These are phyloP conservation scores for Poa pratensis DNA, from an alignment of 176 grass and related monocot species.

Conservation along the genomic window DNA sequence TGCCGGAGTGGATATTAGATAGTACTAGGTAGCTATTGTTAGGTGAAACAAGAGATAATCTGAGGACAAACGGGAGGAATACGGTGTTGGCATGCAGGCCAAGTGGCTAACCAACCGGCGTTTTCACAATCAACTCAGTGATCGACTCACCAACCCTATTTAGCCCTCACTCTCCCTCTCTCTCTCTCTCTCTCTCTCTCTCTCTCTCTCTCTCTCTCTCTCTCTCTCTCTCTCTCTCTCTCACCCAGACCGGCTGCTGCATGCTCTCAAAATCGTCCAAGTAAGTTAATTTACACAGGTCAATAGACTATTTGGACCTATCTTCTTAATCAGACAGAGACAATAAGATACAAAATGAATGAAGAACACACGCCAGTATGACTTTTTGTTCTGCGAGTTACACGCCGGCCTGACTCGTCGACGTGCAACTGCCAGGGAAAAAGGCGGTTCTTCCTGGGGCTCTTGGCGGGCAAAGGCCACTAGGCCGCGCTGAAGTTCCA, in stretches of 20 bases:
- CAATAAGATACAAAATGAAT: background rate
- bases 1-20: background rate
- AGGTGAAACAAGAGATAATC: background rate
- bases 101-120: too few relatives aligned
- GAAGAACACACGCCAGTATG: background rate
- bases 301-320: background rate
- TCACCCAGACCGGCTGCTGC: background rate
- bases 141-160: background rate
- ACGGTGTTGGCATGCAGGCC: too few relatives aligned
- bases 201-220: background rate
- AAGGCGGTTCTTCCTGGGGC: too few relatives aligned
- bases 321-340: background rate
- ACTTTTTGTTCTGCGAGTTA: background rate
- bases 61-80: too few relatives aligned
- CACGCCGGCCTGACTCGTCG: background rate
- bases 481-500: too few relatives aligned
- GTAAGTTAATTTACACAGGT: background rate
- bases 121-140: too few relatives aligned
- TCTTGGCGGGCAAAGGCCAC: too few relatives aligned
- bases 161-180: background rate
- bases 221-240: too few relatives aligned
- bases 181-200: too few relatives aligned
- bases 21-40: background rate
- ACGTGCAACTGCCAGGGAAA: background rate
- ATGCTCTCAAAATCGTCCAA: background rate